Percentiles rank a stretch among this genome's conserved stretches.
These are phyloP conservation scores for Aspergillus clavatus DNA, from an alignment of 2,329 filamentous ascomycete genomes.

Conservation along the genomic window DNA sequence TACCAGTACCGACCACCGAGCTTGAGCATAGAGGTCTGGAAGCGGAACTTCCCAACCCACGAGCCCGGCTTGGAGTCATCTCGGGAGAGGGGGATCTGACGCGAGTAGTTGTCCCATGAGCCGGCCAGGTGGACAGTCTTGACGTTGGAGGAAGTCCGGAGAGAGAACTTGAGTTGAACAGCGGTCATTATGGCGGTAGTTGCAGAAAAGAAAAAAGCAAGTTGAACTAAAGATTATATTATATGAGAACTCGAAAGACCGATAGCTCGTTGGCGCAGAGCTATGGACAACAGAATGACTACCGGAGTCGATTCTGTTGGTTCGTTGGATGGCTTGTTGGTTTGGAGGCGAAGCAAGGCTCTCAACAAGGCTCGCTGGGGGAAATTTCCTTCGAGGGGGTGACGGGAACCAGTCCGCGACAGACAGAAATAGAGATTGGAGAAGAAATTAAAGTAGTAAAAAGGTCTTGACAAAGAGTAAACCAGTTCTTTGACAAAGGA, in stretches of 20 bases:
- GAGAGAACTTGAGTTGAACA: conserved; percentile 90
- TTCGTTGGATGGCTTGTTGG: conserved; percentile 11
- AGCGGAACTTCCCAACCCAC: conserved; percentile 96
- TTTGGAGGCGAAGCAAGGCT: conserved; percentile 16
- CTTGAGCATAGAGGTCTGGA: conserved; percentile 80
- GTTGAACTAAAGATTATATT: conserved; percentile 30
- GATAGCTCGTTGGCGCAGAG: conserved; percentile 15
- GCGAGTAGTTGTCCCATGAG: conserved; percentile 96
- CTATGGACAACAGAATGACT: conserved; percentile 20
- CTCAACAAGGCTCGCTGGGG: too few relatives aligned
- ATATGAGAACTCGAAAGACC: conserved; percentile 20
- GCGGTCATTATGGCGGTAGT: conserved; percentile 64
- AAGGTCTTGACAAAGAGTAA: conserved; percentile 7
- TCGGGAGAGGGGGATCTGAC: conserved; percentile 90
- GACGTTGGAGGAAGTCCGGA: conserved; percentile 92
- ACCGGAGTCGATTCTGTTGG: conserved; percentile 23
- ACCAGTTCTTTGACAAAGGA: conserved; percentile 1
- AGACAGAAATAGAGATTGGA: conserved; percentile 21
- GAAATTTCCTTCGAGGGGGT: conserved; percentile 13
- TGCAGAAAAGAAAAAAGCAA: conserved; percentile 22
- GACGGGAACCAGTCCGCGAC: conserved; percentile 32
- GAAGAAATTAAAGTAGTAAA: conserved; percentile 10
- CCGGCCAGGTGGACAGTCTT: conserved; percentile 97
- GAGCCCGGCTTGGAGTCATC: conserved; percentile 81
- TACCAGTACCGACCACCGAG: conserved; percentile 97